Conservation (phyloP, 192 early-diverging fungal genomes). For the Mortierella claussenii region DNA sequence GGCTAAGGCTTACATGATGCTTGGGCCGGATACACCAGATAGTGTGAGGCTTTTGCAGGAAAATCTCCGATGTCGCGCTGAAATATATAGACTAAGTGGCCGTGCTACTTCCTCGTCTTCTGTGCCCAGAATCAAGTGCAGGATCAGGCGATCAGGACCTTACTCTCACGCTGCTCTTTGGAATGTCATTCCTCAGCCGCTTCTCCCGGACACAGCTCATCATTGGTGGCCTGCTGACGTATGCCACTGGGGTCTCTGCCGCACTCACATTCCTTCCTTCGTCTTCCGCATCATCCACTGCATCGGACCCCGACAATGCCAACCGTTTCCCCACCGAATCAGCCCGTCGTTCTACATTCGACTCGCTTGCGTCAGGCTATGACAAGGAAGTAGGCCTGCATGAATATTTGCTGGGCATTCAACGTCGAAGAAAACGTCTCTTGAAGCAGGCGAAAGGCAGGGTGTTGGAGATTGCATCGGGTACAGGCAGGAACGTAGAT, state of each 20-base stretch:
- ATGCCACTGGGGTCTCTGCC: constrained; percentile 38
- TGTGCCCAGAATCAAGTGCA: no score
- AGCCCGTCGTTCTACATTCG: constrained; percentile 32
- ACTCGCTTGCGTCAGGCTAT: constrained; percentile 32
- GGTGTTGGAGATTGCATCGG: constrained; percentile 46
- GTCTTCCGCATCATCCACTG: not conserved
- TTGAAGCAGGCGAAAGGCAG: constrained; percentile 27
- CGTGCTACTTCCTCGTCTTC: no score
- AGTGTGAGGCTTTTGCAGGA: no score
- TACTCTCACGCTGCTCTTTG: not conserved
- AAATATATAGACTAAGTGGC: no score
- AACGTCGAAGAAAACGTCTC: constrained; percentile 45
- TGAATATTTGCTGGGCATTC: constrained; percentile 44
- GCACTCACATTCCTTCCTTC: constrained; percentile 45
- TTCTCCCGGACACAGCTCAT: constrained; percentile 43
- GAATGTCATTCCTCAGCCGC: constrained; percentile 48
- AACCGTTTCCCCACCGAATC: constrained; percentile 36
- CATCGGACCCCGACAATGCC: not conserved
- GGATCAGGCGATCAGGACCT: no score
- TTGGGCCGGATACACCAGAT: no score
- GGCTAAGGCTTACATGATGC: no score
- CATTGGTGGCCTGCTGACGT: constrained; percentile 36
- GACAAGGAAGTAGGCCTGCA: constrained; percentile 37
- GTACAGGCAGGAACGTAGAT: constrained; percentile 44
- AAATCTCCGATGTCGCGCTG: no score